Percentiles rank a stretch among this genome's conserved stretches.
These are phyloP conservation scores for Ascosphaera apis DNA, from an alignment of 2,329 filamentous ascomycete species.

Conservation along the genomic window DNA sequence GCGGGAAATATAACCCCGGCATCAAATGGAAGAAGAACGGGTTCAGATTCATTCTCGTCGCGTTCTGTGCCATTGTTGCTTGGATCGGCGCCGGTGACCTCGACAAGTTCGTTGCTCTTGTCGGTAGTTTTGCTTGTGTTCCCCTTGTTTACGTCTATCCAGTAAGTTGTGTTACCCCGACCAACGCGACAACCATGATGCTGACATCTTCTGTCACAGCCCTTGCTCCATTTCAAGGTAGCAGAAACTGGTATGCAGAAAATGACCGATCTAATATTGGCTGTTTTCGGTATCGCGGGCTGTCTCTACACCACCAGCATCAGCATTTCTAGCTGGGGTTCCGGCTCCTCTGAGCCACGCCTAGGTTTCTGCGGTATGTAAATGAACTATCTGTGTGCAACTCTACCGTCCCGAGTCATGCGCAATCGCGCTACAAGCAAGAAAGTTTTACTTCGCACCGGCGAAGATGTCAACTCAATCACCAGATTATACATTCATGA, in stretches of 20 bases:
- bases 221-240: conserved; percentile 69
- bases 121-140: conserved; percentile 94
- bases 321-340: conserved; percentile 71
- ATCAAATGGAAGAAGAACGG: conserved; percentile 99
- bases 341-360: conserved; percentile 26
- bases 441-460: no score
- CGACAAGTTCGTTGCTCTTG: conserved; percentile 90
- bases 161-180: conserved; percentile 33
- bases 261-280: conserved; percentile 48
- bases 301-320: conserved; percentile 84
- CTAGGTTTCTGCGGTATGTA: conserved; percentile 50
- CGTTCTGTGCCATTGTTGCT: conserved; percentile 64
- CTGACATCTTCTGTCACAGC: conserved; percentile 28
- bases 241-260: conserved; percentile 46
- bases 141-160: conserved; percentile 95
- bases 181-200: neutral
- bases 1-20: conserved; percentile 91
- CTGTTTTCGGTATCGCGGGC: conserved; percentile 59
- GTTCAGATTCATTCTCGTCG: conserved; percentile 83
- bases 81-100: conserved; percentile 84
- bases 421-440: no score
- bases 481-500: no score
- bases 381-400: no score
- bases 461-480: no score
- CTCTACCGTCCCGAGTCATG: no score